A percentile compares a stretch with the other conserved stretches of the same genome.
Evolutionary conservation across 495 filamentous ascomycete species (phyloP).

Genomic region (Penicillium verhagenii): DNA sequence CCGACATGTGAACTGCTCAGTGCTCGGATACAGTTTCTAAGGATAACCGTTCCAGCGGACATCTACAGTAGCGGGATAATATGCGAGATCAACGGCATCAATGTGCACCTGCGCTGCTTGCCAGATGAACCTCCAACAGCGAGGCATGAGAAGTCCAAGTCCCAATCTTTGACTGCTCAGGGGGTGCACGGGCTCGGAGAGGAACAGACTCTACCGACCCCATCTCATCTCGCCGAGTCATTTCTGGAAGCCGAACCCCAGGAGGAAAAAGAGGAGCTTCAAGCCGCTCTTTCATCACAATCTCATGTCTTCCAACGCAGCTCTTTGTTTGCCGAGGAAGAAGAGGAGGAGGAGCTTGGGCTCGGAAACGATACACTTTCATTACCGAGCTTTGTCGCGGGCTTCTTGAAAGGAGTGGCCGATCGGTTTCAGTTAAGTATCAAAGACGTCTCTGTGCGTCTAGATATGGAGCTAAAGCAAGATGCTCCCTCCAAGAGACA

Average conservation of each 20-base stretch:
- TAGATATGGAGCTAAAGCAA: slow-evolving; percentile 56
- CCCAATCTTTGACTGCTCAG: background rate
- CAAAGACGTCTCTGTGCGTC: slow-evolving; percentile 61
- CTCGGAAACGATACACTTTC: slow-evolving; percentile 72
- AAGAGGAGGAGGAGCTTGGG: slow-evolving; percentile 61
- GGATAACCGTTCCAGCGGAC: slow-evolving; percentile 77
- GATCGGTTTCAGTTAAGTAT: slow-evolving; percentile 76
- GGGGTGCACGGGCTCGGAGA: slow-evolving; percentile 13
- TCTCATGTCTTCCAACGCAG: slow-evolving; percentile 43
- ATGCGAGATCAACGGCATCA: slow-evolving; percentile 74
- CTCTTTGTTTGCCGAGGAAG: slow-evolving; percentile 58
- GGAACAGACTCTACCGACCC: slow-evolving; percentile 58
- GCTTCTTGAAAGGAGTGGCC: slow-evolving; percentile 76
- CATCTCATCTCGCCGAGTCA: slow-evolving; percentile 81
- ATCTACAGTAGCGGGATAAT: slow-evolving; percentile 75
- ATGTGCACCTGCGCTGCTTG: slow-evolving; percentile 56
- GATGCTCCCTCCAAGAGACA: slow-evolving; percentile 40
- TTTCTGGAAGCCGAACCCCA: slow-evolving; percentile 80
- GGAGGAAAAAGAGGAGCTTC: slow-evolving; percentile 71
- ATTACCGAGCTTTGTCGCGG: slow-evolving; percentile 77
- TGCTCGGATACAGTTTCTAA: slow-evolving; percentile 67
- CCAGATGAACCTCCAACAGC: slow-evolving; percentile 26
- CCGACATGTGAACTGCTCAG: slow-evolving; percentile 62
- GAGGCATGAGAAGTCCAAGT: slow-evolving; percentile 11
- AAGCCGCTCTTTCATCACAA: slow-evolving; percentile 70